Evolutionary conservation across 148 eudicot genomes (phyloP), one percentile per base, ranked within the genome.

Genomic region (Cornus florida): DNA sequence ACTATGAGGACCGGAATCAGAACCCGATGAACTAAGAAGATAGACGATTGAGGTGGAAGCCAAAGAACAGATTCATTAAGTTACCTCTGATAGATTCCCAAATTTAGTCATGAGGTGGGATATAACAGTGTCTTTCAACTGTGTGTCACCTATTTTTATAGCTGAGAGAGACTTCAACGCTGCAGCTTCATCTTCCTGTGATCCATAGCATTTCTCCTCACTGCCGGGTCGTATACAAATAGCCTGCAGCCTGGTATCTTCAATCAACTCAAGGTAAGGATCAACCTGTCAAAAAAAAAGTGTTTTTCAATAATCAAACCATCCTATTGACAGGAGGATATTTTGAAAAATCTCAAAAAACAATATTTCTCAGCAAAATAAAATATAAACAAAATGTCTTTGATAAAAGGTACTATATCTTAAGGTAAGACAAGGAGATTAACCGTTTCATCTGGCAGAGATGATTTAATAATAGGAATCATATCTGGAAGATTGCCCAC

Each of bases 401-500:
- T 73, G 78, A 33, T 23, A 28, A 43, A 70, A 67, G 33, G 75
- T 28, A 43, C 38, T 24, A 31, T 14, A 43, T 43, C 59, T 66
- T 74, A 73, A 38, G 75, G 57, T 2, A 76, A 59, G 73, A 83
- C 41, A 67, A 59, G 56, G 75, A 81, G 75, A 84, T 78, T 88
- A 67, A 94, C 94, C 69, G 84, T 90, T 87, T 75, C 78, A 64
- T 89, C 87, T 24, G 93, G 86, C 92, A 94, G 81, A 73, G 92
- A 86, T 56, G 94, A 88, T 86, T 91, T 89, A 70, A 92, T 86
- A 67, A 85, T 65, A 79, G 92, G 90, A 77, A 89, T 84, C 82
- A 94, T 84, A 86, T 90, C 96, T n/a, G 84, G 91, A 81, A 94
- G 88, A 86, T 85, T 87, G 87, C 90, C 88, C 62, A 92, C 98